A percentile compares a stretch with the other conserved stretches of the same genome.
Evolutionary conservation across 805 yeast species (phyloP).

Genomic region (Metschnikowia baotianmanensis): DNA sequence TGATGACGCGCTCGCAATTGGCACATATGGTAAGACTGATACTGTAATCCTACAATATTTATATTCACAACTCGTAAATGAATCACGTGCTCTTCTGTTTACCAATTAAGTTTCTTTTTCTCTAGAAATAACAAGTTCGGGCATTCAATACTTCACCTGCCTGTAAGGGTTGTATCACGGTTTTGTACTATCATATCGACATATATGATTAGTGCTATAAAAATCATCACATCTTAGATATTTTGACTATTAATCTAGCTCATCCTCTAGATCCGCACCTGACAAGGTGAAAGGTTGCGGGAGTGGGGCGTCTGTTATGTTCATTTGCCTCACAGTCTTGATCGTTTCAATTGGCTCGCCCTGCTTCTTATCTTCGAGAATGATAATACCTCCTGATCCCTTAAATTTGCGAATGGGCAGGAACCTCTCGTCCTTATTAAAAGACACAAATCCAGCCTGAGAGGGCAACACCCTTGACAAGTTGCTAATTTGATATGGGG

Average conservation of each 20-base stretch:
- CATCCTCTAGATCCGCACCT: slow-evolving; percentile 50
- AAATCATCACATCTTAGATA: no score
- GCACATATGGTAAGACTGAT: no score
- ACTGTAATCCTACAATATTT: no score
- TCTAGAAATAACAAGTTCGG: no score
- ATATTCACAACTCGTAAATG: no score
- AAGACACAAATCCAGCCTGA: slow-evolving; percentile 80
- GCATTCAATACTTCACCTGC: no score
- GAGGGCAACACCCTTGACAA: slow-evolving; percentile 87
- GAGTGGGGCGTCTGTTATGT: slow-evolving; percentile 68
- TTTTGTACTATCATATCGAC: no score
- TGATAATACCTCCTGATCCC: slow-evolving; percentile 68
- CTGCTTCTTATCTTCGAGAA: slow-evolving; percentile 63
- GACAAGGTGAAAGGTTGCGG: slow-evolving; percentile 69
- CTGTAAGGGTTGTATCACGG: no score
- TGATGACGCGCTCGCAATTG: no score
- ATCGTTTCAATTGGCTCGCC: slow-evolving; percentile 61
- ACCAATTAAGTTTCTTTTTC: no score
- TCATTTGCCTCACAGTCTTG: slow-evolving; percentile 80
- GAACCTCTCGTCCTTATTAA: slow-evolving; percentile 71
- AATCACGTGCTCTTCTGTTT: no score
- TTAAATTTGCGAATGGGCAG: slow-evolving; percentile 77
- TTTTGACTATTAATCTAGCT: slow-evolving; percentile 3
- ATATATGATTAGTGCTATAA: no score
- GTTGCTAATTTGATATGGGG: slow-evolving; percentile 70